These are phyloP conservation scores for Hymenoscyphus scutula DNA, from an alignment of 2,329 filamentous ascomycete genomes.

Conservation along the genomic window DNA sequence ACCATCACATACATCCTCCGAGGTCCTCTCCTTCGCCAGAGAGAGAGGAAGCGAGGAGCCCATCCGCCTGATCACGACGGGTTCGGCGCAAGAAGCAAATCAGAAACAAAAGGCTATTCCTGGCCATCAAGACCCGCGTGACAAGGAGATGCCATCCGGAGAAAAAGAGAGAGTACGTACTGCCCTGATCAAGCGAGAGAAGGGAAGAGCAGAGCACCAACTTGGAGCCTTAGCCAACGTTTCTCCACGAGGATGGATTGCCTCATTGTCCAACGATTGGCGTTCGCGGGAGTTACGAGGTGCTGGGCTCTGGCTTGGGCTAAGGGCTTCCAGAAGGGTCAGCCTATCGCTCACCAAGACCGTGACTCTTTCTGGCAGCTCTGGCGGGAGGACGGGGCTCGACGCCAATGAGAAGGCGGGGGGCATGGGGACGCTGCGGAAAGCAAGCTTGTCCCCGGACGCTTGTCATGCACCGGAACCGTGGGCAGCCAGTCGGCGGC, in stretches of 20 bases:
- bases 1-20: background rate
- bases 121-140: constrained; percentile 18
- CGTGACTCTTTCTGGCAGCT: constrained; percentile 21
- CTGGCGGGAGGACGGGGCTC: constrained; percentile 18
- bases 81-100: constrained; percentile 19
- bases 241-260: constrained; percentile 25
- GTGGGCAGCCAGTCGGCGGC: constrained; percentile 28
- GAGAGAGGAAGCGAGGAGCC: background rate
- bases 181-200: constrained; percentile 8
- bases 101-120: constrained; percentile 10
- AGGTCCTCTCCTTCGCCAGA: background rate
- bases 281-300: constrained; percentile 21
- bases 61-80: constrained; percentile 16
- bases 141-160: constrained; percentile 12
- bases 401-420: constrained; percentile 22
- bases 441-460: constrained; percentile 26
- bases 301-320: background rate
- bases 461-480: constrained; percentile 27
- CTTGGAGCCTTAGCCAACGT: constrained; percentile 9
- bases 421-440: constrained; percentile 11
- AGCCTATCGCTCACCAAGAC: constrained; percentile 21
- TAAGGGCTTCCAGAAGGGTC: constrained; percentile 11
- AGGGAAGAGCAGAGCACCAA: background rate
- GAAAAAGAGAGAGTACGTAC: background rate
- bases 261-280: constrained; percentile 32